A percentile compares a stretch with the other conserved stretches of the same genome.
phyloP scores from a whole-genome alignment of 2,329 filamentous ascomycete species.

The Claviceps purpurea region DNA sequence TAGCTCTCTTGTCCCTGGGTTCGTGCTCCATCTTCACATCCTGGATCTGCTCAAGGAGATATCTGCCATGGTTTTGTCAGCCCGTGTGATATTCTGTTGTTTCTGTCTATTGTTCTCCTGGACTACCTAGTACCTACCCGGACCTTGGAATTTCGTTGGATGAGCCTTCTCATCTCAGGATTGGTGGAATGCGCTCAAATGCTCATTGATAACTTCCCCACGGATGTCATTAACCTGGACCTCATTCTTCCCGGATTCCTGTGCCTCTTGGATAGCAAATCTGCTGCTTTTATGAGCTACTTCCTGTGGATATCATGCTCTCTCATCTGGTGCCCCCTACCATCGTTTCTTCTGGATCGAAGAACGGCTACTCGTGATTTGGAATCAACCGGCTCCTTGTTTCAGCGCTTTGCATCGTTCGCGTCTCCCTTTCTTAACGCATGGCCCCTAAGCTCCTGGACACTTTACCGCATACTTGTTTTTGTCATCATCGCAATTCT shows the following conservation, averaged over 20 bases:
- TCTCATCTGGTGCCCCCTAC: constrained; percentile 11
- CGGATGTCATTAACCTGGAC: constrained; percentile 11
- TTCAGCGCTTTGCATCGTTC: constrained; percentile 3
- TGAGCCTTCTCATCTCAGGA: constrained; percentile 11
- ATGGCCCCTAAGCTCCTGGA: constrained; percentile 1
- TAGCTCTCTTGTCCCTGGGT: constrained; percentile 4
- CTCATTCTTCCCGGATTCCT: constrained; percentile 13
- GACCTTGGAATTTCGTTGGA: constrained; percentile 13
- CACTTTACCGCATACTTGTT: constrained; percentile 9
- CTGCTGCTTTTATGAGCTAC: constrained; percentile 15
- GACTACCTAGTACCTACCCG: constrained; percentile 12
- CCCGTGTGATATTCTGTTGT: constrained; percentile 17
- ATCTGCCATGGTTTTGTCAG: background rate
- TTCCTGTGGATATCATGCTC: constrained; percentile 16
- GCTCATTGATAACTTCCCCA: constrained; percentile 7
- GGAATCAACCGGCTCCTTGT: constrained; percentile 3
- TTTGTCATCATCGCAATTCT: constrained; percentile 3
- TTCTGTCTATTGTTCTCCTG: constrained; percentile 12
- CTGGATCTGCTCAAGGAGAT: background rate
- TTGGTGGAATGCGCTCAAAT: constrained; percentile 12
- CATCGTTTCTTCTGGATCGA: constrained; percentile 9
- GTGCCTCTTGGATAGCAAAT: constrained; percentile 15
- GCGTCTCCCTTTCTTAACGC: background rate
- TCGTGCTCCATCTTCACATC: background rate
- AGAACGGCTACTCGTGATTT: background rate